Conservation (phyloP, 768 basidiomycete genomes). For the Arthromyces matolae region DNA sequence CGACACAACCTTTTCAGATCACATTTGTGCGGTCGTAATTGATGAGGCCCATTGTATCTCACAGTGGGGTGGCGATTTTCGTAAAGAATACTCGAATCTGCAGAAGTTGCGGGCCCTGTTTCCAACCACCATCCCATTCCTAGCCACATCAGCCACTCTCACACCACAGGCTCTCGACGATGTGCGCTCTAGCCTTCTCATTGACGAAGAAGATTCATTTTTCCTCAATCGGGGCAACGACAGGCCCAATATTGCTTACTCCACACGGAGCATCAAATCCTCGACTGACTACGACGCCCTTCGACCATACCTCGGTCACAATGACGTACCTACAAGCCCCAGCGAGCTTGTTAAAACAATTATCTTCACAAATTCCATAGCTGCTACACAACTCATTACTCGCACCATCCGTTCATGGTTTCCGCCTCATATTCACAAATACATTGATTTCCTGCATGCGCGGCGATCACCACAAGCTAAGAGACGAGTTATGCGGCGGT, state of each 20-base stretch:
- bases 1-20: conserved; percentile 14
- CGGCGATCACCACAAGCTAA: conserved; percentile 18
- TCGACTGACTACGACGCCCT: conserved; percentile 18
- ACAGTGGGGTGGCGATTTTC: conserved; percentile 34
- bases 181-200: conserved; percentile 23
- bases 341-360: conserved; percentile 21
- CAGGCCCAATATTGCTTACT: conserved; percentile 29
- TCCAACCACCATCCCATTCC: conserved; percentile 19
- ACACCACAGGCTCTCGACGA: conserved; percentile 18
- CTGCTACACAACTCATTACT: conserved; percentile 12
- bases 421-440: conserved; percentile 15
- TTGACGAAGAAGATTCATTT: conserved; percentile 26
- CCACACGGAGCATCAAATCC: conserved; percentile 23
- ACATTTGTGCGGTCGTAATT: conserved; percentile 22
- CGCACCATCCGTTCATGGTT: conserved; percentile 1
- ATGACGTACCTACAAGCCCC: conserved; percentile 16
- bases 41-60: conserved; percentile 36
- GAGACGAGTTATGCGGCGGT: conserved; percentile 22
- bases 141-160: conserved; percentile 20
- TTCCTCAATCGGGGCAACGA: conserved; percentile 36
- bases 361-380: conserved; percentile 22
- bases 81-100: conserved; percentile 24
- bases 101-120: conserved; percentile 23
- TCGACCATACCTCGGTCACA: conserved; percentile 23
- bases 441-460: conserved; percentile 25